phyloP scores from a whole-genome alignment of 768 basidiomycete species.

The Russula sp. region DNA sequence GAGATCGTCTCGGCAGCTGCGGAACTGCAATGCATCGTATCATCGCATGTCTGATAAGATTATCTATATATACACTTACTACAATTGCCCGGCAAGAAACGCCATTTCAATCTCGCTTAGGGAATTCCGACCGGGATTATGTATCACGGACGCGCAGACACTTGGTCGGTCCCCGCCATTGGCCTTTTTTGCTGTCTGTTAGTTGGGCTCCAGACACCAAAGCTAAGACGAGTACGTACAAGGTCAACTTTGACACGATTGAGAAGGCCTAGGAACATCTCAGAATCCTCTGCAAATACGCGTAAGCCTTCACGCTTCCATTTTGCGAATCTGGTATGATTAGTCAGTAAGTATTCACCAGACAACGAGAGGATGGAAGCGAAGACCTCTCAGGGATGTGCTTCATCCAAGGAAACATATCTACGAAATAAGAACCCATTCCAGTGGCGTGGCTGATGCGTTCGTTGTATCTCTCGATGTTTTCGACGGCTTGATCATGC shows the following conservation, averaged over 20 bases:
- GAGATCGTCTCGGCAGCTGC: conserved; percentile 17
- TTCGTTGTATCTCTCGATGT: not conserved
- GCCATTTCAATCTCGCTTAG: conserved; percentile 25
- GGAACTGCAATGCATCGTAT: not conserved
- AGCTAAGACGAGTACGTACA: conserved; percentile 2
- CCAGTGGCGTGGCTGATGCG: not conserved
- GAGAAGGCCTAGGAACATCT: conserved; percentile 26
- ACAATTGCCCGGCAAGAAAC: conserved; percentile 22
- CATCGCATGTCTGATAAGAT: not conserved
- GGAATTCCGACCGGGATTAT: not conserved
- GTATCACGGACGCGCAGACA: not conserved
- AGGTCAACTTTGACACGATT: conserved; percentile 23
- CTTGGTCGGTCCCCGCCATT: not conserved
- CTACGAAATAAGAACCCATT: conserved; percentile 3
- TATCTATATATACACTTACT: conserved; percentile 13
- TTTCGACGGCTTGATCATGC: not conserved
- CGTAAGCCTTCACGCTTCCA: conserved; percentile 32
- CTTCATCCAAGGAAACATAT: conserved; percentile 22
- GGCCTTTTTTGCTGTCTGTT: conserved; percentile 10
- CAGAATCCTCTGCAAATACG: conserved; percentile 3
- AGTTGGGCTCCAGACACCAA: no score
- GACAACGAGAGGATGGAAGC: not conserved
- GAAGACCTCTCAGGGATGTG: conserved; percentile 14
- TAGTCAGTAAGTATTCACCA: not conserved
- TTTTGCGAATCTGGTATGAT: conserved; percentile 25